Percentiles rank a stretch among this genome's conserved stretches.
These are phyloP conservation scores for Hyparrhenia diplandra DNA, from an alignment of 176 grass and related monocot genomes.

Conservation along the genomic window DNA sequence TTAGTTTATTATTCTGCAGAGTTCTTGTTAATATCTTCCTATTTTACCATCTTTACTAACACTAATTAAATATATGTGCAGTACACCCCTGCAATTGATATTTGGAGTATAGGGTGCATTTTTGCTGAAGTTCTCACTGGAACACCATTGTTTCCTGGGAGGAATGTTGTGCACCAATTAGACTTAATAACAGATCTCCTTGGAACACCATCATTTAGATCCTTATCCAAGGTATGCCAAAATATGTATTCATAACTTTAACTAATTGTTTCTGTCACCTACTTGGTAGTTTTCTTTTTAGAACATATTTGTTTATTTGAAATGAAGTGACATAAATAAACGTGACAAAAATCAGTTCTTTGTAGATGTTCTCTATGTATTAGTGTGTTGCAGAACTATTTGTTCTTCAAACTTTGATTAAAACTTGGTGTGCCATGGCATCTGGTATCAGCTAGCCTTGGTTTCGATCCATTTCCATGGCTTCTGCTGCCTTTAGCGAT, in stretches of 20 bases:
- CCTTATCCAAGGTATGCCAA: constrained; percentile 51
- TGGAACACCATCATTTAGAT: constrained; percentile 56
- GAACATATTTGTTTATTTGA: constrained; percentile 3
- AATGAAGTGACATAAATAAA: constrained; percentile 8
- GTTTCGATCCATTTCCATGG: too few species aligned
- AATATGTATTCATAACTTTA: not conserved
- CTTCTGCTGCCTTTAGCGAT: too few species aligned
- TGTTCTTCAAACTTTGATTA: not conserved
- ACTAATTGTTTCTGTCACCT: not conserved
- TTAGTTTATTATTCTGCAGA: not conserved
- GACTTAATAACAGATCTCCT: constrained; percentile 86
- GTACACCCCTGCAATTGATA: constrained; percentile 56
- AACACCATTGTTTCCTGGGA: constrained; percentile 71
- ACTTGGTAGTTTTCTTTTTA: constrained; percentile 6
- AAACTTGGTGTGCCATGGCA: not conserved
- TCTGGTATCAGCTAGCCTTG: too few species aligned
- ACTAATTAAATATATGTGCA: not conserved
- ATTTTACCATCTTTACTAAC: not conserved
- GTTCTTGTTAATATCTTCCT: constrained; percentile 5
- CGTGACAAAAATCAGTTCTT: not conserved
- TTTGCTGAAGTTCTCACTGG: constrained; percentile 81
- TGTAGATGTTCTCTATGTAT: not conserved
- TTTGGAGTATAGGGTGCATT: constrained; percentile 97
- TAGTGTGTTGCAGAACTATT: not conserved
- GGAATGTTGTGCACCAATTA: constrained; percentile 86